Base-by-base conservation (phyloP, 164 flowering plant genomes). In the Pachysandra terminalis region DNA sequence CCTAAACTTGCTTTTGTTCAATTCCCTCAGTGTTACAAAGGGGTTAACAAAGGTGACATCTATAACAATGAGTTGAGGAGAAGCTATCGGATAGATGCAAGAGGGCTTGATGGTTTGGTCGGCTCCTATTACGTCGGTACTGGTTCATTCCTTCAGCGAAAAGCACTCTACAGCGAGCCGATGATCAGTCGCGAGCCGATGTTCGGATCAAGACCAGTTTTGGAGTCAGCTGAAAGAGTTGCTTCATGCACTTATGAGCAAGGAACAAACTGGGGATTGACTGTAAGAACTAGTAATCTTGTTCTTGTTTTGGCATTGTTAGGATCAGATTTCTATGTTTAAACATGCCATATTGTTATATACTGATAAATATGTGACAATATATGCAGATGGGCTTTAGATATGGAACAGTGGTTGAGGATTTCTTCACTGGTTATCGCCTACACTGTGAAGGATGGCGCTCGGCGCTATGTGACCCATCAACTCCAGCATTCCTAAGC, bases 91-190 rank as follows among this genome's bases (percentile, higher is more conserved):
- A 58, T 83, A 6, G 71, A 86, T 59, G 81, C 86, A 0, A 0
- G 63, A 7, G 97, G 97, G 15, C 65, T 86, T 77, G 89, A 91
- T 67, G 90, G 91, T 5, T 32, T 81, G 0, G 10, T 19, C 2
- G 93, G 97, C 5, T 75, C 95, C 0, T 56, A 9, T 67, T 80
- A 86, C 40, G 80, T 82, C 13, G 96, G 97, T 0, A 80, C 88
- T 0, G 91, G 90, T 0, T 75, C 83, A 32, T 91, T 86, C 64
- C 84, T 87, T 63, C 55, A 8, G 9, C 83, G 95, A 0, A 74
- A 82, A 23, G 81, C 73, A 8, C 77, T 89, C 58, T 82, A 83
- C 57, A 57, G 72, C n/a, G n/a, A n/a, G n/a, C n/a, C n/a, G n/a
- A n/a, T n/a, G n/a, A n/a, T n/a, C n/a, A n/a, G n/a, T n/a, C n/a